Evolutionary conservation across 2,329 filamentous ascomycete genomes (phyloP).

Genomic region (Botrytis tulipae): DNA sequence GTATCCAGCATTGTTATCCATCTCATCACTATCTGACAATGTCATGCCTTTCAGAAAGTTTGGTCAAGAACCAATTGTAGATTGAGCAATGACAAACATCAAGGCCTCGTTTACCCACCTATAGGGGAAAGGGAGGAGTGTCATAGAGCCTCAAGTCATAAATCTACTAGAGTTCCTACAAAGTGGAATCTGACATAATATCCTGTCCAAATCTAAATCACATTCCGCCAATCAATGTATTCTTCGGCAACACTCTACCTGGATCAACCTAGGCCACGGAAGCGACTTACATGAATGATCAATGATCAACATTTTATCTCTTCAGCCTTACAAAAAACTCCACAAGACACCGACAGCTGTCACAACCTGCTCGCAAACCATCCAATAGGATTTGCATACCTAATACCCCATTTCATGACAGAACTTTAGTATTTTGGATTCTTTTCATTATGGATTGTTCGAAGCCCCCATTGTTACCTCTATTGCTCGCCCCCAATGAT

Average conservation of each 20-base stretch:
- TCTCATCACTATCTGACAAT: background rate
- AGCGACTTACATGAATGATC: slow-evolving; percentile 2
- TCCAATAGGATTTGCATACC: background rate
- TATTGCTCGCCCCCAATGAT: slow-evolving; percentile 13
- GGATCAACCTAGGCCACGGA: background rate
- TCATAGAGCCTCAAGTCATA: slow-evolving; percentile 11
- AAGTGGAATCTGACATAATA: slow-evolving; percentile 17
- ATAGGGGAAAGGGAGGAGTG: background rate
- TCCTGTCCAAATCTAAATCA: background rate
- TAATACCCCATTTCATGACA: too few relatives aligned
- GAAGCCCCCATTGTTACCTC: background rate
- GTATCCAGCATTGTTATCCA: background rate
- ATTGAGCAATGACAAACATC: background rate
- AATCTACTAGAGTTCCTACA: background rate
- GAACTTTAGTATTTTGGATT: background rate
- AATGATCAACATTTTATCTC: background rate
- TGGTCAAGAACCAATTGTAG: background rate
- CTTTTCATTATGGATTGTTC: background rate
- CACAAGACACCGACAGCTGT: background rate
- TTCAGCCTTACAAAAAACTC: slow-evolving; percentile 9
- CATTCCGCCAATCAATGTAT: slow-evolving; percentile 4
- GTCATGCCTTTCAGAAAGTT: background rate
- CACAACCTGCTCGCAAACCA: slow-evolving; percentile 12
- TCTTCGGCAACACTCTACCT: background rate
- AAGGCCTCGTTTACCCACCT: background rate